Conservation (phyloP, 129 eudicot genomes). For the Centella asiatica region DNA sequence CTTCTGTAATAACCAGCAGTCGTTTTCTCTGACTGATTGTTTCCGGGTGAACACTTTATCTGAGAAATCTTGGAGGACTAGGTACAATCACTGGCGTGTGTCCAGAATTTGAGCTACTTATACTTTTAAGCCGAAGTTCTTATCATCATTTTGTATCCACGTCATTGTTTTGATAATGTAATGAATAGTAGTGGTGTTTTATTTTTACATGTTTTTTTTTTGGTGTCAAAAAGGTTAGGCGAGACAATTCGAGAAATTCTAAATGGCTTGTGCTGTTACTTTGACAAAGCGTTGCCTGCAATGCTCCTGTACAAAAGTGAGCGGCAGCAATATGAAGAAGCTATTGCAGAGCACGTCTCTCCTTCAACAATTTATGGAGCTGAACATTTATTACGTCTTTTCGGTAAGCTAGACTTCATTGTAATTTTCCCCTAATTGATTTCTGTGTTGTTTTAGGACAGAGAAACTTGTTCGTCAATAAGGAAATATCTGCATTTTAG, state of each 20-base stretch:
- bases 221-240: conserved; percentile 47
- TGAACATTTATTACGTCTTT: conserved; percentile 87
- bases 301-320: conserved; percentile 80
- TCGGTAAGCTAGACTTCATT: conserved; percentile 49
- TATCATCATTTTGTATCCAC: background rate
- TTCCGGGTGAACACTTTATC: too few species aligned
- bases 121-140: background rate
- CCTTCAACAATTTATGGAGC: conserved; percentile 93
- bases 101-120: too few species aligned
- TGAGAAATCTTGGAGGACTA: too few species aligned
- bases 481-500: too few species aligned
- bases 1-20: too few species aligned
- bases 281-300: conserved; percentile 76
- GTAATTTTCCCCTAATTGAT: too few species aligned
- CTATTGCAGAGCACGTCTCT: conserved; percentile 45
- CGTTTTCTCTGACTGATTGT: too few species aligned
- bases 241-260: conserved; percentile 64
- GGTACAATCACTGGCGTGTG: too few species aligned
- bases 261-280: conserved; percentile 68
- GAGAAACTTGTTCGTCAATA: too few species aligned
- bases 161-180: background rate
- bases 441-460: too few species aligned
- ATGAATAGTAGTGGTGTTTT: background rate
- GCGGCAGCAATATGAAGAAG: conserved; percentile 62
- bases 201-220: background rate